phyloP scores from a whole-genome alignment of 306 rosid species.

The Astragalus membranaceus region DNA sequence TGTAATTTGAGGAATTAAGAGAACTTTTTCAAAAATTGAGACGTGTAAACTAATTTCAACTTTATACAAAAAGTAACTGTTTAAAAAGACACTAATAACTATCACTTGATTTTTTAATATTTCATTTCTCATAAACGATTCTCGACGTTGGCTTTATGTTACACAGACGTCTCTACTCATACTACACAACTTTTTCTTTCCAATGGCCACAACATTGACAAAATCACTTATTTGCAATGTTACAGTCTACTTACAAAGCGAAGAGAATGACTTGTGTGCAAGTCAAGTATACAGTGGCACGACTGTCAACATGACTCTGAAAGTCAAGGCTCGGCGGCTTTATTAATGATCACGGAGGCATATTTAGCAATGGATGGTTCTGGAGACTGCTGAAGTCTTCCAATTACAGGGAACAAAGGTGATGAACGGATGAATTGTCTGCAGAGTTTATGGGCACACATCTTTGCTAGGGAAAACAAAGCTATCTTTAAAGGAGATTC shows the following conservation, averaged over 20 bases:
- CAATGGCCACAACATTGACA: neutral
- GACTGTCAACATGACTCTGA: no score
- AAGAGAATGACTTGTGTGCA: neutral
- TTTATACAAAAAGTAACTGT: no score
- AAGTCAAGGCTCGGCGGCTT: slow-evolving; percentile 54
- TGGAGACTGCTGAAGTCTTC: slow-evolving; percentile 70
- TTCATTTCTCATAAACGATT: neutral
- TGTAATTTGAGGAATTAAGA: neutral
- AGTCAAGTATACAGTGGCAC: no score
- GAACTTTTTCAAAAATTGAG: neutral
- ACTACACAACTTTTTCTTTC: neutral
- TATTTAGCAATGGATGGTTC: slow-evolving; percentile 73
- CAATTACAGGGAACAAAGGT: slow-evolving; percentile 60
- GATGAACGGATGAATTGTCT: slow-evolving; percentile 77
- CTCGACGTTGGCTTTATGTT: neutral
- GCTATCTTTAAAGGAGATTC: slow-evolving; percentile 98
- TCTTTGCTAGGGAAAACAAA: slow-evolving; percentile 79
- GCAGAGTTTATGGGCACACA: slow-evolving; percentile 84
- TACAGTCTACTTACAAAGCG: neutral
- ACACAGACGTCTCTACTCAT: no score
- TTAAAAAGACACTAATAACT: no score
- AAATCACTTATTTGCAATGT: slow-evolving; percentile 2
- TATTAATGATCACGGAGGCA: slow-evolving; percentile 52
- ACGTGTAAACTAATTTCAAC: neutral
- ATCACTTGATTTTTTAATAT: neutral